Evolutionary conservation across 352 stramenopile genomes (phyloP).

Genomic region (Globisporangium recalcitrans): DNA sequence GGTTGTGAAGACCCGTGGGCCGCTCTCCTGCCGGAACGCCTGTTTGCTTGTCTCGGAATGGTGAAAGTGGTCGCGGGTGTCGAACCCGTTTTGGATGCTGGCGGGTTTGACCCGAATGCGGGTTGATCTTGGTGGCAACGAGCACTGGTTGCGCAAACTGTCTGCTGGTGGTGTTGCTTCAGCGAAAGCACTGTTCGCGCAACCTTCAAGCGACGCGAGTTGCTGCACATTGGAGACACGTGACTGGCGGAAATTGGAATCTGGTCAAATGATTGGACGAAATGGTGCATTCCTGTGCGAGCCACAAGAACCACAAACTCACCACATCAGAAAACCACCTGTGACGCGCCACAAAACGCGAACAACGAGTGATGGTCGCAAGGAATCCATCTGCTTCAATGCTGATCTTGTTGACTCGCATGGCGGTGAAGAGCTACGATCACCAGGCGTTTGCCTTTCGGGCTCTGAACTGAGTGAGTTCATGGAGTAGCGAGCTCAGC

Average conservation of each 20-base stretch:
- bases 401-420: background rate
- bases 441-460: background rate
- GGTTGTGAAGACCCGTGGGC: background rate
- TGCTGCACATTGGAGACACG: background rate
- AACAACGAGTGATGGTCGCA: background rate
- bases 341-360: background rate
- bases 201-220: background rate
- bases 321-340: background rate
- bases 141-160: constrained; percentile 7
- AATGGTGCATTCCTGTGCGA: background rate
- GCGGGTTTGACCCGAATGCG: background rate
- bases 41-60: constrained; percentile 8
- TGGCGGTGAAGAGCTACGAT: background rate
- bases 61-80: background rate
- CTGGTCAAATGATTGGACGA: background rate
- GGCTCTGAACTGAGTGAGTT: background rate
- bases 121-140: background rate
- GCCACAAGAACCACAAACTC: constrained; percentile 3
- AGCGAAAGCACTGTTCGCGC: background rate
- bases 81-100: no score
- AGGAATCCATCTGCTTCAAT: background rate
- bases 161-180: background rate
- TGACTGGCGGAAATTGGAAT: background rate
- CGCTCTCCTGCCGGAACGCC: constrained; percentile 1
- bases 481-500: background rate